Conservation (phyloP, 371 early-diverging fungal species). For the Lichtheimia corymbifera region DNA sequence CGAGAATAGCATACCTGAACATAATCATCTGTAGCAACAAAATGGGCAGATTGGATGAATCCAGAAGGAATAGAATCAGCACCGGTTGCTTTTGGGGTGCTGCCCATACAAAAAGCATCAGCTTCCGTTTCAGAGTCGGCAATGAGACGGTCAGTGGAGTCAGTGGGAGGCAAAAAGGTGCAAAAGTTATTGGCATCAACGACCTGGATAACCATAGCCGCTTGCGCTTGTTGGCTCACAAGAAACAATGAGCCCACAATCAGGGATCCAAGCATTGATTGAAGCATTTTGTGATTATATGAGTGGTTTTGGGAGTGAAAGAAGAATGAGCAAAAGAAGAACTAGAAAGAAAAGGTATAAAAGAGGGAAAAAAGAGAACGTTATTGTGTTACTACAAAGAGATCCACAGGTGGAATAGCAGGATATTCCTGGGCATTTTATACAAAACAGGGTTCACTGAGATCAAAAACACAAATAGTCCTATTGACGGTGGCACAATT, state of each 20-base stretch:
- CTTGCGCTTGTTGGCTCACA: slow-evolving; percentile 22
- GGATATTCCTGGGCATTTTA: slow-evolving; percentile 5
- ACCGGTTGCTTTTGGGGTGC: slow-evolving; percentile 39
- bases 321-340: slow-evolving; percentile 1
- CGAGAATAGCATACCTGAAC: slow-evolving; percentile 38
- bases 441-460: neutral
- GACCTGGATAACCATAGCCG: slow-evolving; percentile 22
- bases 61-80: slow-evolving; percentile 46
- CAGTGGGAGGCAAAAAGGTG: slow-evolving; percentile 55
- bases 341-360: slow-evolving; percentile 6
- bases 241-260: slow-evolving; percentile 15
- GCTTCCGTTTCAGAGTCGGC: slow-evolving; percentile 49
- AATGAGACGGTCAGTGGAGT: slow-evolving; percentile 39
- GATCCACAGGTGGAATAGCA: neutral
- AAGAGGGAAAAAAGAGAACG: neutral
- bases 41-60: slow-evolving; percentile 56
- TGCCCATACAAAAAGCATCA: slow-evolving; percentile 51
- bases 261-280: slow-evolving; percentile 1
- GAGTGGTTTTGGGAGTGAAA: neutral
- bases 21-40: slow-evolving; percentile 37
- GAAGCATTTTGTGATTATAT: slow-evolving; percentile 5
- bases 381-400: neutral
- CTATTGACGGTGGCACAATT: too few relatives aligned
- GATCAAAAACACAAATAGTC: too few relatives aligned
- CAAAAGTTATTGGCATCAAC: slow-evolving; percentile 50